Evolutionary conservation across 2,329 filamentous ascomycete genomes (phyloP), one percentile per base, ranked within the genome.

Genomic region (Hortaea sp.): DNA sequence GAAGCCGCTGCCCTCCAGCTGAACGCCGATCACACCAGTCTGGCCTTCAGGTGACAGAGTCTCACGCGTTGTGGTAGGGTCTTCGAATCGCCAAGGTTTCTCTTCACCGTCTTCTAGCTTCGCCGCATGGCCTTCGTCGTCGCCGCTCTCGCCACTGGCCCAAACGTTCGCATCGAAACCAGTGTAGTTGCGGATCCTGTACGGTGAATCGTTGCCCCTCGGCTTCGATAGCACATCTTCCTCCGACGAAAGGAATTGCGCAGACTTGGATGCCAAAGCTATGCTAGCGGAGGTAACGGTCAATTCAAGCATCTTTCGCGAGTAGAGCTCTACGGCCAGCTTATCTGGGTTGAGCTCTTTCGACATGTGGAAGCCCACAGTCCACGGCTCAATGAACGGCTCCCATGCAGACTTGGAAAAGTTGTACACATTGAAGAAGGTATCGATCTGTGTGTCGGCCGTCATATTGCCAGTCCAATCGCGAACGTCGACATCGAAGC

Each of bases 381-480:
- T 82, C 92, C 92, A 98, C 6, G 94, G 94, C 63, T 98, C 92
- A 28, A 98, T 80, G 31, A 98, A 69, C 3, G 92, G 92, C 64
- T 98, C 92, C 92, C 92, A 98, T 3, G 88, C 88, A 0, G 92
- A 98, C 65, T 98, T 98, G 10, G 92, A 92, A 68, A 98, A 98
- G 66, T 98, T 98, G 73, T 95, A 98, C 28, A 98, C 84, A 59
- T 97, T 98, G 57, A 94, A 79, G 65, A 95, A 95, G 53, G 90
- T 88, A 52, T 95, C 88, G 41, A 98, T 82, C n/a, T 80, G 84
- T 0, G 88, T 85, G 61, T 95, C 88, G 0, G 87, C 90, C 58
- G 82, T 88, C 65, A 98, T 75, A 20, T 82, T 84, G 5, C 82
- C 83, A 1, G 90, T 90, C 92, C 92, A 99, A 62, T 98, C 88